These are phyloP conservation scores for Solanum corneliomulleri DNA, from an alignment of 257 asterid species.

Conservation along the genomic window DNA sequence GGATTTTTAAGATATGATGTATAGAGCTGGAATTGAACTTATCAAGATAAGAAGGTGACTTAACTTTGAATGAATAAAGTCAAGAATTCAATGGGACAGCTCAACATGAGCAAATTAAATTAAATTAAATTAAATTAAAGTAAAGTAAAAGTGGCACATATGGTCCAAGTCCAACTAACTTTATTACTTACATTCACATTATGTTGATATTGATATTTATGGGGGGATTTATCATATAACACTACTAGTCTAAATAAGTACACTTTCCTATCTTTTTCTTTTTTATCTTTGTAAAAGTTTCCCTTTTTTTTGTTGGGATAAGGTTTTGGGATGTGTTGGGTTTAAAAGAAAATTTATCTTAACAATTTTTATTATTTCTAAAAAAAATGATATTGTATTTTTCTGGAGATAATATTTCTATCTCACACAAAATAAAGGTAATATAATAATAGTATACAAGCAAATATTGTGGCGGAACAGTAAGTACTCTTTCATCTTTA, in stretches of 20 bases:
- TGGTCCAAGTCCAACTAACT: background rate
- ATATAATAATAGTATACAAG: too few relatives aligned
- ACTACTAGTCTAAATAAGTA: background rate
- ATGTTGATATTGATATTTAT: background rate
- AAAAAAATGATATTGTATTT: background rate
- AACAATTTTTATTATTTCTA: too few relatives aligned
- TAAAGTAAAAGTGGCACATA: background rate
- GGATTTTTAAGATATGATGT: background rate
- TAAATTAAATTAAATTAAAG: background rate
- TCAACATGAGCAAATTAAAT: background rate
- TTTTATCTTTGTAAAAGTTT: background rate
- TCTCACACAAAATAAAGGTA: background rate
- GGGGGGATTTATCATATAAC: background rate
- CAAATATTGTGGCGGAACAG: accelerated
- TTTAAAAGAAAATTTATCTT: background rate
- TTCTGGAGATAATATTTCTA: background rate
- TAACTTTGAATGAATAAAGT: background rate
- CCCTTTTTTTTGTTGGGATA: background rate
- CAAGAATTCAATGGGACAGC: background rate
- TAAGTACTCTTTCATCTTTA: too few relatives aligned
- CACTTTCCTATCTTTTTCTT: background rate
- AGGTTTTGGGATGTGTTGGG: background rate
- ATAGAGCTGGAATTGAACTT: background rate
- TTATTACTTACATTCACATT: background rate
- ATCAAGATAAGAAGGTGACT: background rate